Evolutionary conservation across 2,329 filamentous ascomycete genomes (phyloP).

Genomic region (Hymenoscyphus linearis): DNA sequence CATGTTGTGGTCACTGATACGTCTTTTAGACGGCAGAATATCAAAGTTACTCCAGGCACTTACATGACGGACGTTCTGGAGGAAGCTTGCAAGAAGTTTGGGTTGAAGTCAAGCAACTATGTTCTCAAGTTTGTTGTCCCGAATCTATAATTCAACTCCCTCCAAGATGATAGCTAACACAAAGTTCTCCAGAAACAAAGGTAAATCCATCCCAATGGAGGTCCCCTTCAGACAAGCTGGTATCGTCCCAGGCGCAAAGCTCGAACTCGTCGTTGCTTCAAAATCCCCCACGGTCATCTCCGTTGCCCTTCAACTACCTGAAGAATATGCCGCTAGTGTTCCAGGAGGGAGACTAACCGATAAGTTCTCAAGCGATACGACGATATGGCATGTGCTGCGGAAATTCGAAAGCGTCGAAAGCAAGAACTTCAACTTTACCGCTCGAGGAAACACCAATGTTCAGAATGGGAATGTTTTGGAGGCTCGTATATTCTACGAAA

Average conservation of each 20-base stretch:
- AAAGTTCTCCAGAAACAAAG: slow-evolving; percentile 57
- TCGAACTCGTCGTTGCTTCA: slow-evolving; percentile 84
- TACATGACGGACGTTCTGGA: slow-evolving; percentile 80
- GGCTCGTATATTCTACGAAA: slow-evolving; percentile 83
- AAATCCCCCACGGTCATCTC: slow-evolving; percentile 81
- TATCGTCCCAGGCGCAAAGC: slow-evolving; percentile 77
- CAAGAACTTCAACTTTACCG: slow-evolving; percentile 73
- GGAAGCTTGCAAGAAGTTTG: slow-evolving; percentile 79
- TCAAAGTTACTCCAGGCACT: slow-evolving; percentile 79
- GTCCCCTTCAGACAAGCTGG: slow-evolving; percentile 78
- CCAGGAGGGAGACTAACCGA: slow-evolving; percentile 67
- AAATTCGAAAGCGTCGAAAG: slow-evolving; percentile 75
- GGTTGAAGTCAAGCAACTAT: slow-evolving; percentile 58
- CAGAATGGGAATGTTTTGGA: slow-evolving; percentile 46
- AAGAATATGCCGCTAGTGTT: slow-evolving; percentile 58
- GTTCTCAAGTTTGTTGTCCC: slow-evolving; percentile 64
- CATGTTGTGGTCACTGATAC: slow-evolving; percentile 85
- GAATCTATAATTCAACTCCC: neutral
- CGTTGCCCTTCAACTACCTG: slow-evolving; percentile 80
- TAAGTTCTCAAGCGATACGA: slow-evolving; percentile 83
- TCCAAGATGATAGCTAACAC: slow-evolving; percentile 17
- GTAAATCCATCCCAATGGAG: slow-evolving; percentile 81
- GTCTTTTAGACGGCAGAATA: slow-evolving; percentile 66
- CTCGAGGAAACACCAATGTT: slow-evolving; percentile 65
- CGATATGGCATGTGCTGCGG: slow-evolving; percentile 82